phyloP scores from a whole-genome alignment of 169 alveolate genomes.

The Cryptosporidium sp. region DNA sequence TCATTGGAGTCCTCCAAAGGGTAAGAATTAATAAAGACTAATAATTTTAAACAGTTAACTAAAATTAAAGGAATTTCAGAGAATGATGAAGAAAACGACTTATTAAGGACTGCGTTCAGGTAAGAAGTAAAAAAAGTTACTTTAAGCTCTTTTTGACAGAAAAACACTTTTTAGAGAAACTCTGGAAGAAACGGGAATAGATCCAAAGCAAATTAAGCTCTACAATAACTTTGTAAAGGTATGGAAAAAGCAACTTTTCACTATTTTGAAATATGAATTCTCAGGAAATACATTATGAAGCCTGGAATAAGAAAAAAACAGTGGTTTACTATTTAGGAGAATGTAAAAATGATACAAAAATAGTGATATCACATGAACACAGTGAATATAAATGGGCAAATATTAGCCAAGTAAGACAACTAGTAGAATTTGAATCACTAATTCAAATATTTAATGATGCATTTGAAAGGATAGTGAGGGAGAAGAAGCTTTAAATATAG shows the following conservation, averaged over 20 bases:
- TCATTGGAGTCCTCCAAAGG: slow-evolving; percentile 75
- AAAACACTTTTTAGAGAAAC: slow-evolving; percentile 38
- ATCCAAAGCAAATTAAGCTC: slow-evolving; percentile 16
- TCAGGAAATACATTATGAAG: slow-evolving; percentile 58
- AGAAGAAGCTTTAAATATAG: slow-evolving; percentile 26
- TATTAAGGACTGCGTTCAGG: slow-evolving; percentile 64
- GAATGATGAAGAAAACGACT: slow-evolving; percentile 9
- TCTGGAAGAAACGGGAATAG: slow-evolving; percentile 62
- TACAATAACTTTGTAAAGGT: slow-evolving; percentile 51
- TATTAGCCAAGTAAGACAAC: slow-evolving; percentile 44
- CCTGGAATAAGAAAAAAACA: slow-evolving; percentile 54
- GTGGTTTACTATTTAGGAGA: slow-evolving; percentile 58
- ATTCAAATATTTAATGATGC: slow-evolving; percentile 48
- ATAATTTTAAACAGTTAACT: not conserved
- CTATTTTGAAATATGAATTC: not conserved
- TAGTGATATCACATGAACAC: slow-evolving; percentile 58
- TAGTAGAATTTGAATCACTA: slow-evolving; percentile 59
- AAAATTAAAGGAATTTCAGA: slow-evolving; percentile 49
- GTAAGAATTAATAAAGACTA: slow-evolving; percentile 14
- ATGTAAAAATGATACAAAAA: slow-evolving; percentile 4
- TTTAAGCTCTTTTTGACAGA: not conserved
- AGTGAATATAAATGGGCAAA: slow-evolving; percentile 62
- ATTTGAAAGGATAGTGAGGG: slow-evolving; percentile 15
- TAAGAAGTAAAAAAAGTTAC: not conserved
- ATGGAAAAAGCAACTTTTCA: not conserved